Evolutionary conservation across 805 yeast genomes (phyloP), one percentile per base, ranked within the genome.

Genomic region (Nakazawaea siamensis): DNA sequence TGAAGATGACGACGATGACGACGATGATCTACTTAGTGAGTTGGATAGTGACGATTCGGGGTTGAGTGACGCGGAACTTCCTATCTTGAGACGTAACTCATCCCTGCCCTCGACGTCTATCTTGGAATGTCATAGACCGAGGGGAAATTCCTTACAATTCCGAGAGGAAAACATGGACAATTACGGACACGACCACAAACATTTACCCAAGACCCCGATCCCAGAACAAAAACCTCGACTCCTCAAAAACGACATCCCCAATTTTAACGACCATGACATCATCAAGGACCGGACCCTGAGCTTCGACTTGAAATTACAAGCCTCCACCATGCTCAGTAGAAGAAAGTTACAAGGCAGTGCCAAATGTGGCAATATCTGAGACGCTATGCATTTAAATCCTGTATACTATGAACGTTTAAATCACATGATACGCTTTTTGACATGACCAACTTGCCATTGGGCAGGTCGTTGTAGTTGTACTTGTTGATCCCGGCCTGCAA

Each of bases 261-360:
- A 24, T 12, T 4, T 6, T 27, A 23, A 9, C 5, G 37, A 27
- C 4, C 19, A 34, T 17, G 32, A 34, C 17, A 24, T 9, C 7
- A 8, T 12, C 6, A 18, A 27, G n/a, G 24, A 18, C 5, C 13
- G 23, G 10, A 23, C 14, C 12, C n/a, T 29, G 16, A 62, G 4
- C 57, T 62, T 13, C 57, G 80, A 80, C 35, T 60, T 80, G 39
- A 74, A 71, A 41, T 53, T 80, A 47, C 75, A 74, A 37, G 80
- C 79, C 15, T 75, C 84, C 29, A 78, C 80, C 21, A 54, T 80
- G 40, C 56, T 80, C 25, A 70, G 75, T 30, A 61, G 86, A 36
- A 60, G 86, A 31, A 65, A 64, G 41, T 39, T 44, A 17, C 43
- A 41, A 14, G 47, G 47, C 4, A 38, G 47, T 10, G 28, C 26